A percentile compares a stretch with the other conserved stretches of the same genome.
These are phyloP conservation scores for Dalbergia oliveri DNA, from an alignment of 306 rosid genomes.

Conservation along the genomic window DNA sequence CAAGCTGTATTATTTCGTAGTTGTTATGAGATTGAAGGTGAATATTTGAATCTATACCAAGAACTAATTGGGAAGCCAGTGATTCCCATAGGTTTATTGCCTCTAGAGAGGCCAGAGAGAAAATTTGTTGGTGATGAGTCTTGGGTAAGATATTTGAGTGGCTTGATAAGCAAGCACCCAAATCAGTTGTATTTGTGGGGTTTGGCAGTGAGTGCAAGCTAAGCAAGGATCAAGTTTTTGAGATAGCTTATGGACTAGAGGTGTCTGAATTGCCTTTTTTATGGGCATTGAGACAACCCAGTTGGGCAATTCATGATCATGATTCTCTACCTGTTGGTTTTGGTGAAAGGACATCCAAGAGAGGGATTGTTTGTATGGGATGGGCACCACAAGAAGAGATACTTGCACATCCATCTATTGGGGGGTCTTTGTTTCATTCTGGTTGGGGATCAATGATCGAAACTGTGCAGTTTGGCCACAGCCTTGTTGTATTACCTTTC, in stretches of 20 bases:
- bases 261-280: slow-evolving; percentile 53
- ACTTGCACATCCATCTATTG: slow-evolving; percentile 53
- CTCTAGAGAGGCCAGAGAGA: neutral
- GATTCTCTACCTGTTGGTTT: slow-evolving; percentile 49
- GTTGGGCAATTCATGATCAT: slow-evolving; percentile 40
- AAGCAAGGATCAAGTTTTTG: slow-evolving; percentile 49
- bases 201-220: slow-evolving; percentile 61
- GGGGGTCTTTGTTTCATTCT: slow-evolving; percentile 43
- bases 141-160: slow-evolving; percentile 45
- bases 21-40: too few relatives aligned
- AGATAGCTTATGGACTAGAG: slow-evolving; percentile 62
- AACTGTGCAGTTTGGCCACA: too few relatives aligned
- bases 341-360: slow-evolving; percentile 35
- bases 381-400: slow-evolving; percentile 60
- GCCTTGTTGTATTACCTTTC: too few relatives aligned
- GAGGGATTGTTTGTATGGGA: slow-evolving; percentile 44
- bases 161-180: slow-evolving; percentile 52
- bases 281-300: slow-evolving; percentile 54
- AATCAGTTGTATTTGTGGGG: slow-evolving; percentile 56
- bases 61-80: too few relatives aligned
- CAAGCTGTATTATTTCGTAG: too few relatives aligned
- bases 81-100: too few relatives aligned
- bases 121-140: neutral
- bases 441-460: too few relatives aligned
- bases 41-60: too few relatives aligned